Evolutionary conservation across 1,284 basidiomycete genomes (phyloP).

Genomic region (Sparassis latifolia): DNA sequence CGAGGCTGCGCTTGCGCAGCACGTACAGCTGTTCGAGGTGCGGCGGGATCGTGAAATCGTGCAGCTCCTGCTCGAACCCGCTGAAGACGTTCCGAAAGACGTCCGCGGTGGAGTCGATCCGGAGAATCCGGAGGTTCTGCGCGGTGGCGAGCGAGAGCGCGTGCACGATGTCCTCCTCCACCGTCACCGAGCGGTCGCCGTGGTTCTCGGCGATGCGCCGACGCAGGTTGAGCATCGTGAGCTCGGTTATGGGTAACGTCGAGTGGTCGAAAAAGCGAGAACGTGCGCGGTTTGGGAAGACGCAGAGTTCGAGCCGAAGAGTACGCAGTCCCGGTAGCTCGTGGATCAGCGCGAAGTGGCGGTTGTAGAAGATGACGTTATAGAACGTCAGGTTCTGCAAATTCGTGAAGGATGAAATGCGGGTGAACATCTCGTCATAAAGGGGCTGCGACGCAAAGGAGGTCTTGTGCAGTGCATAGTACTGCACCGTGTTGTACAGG

Average conservation of each 20-base stretch:
- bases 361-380: conserved; percentile 26
- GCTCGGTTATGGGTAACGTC: conserved; percentile 31
- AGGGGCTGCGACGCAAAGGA: conserved; percentile 21
- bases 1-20: conserved; percentile 20
- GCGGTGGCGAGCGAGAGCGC: conserved; percentile 26
- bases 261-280: conserved; percentile 19
- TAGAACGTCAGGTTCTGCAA: conserved; percentile 27
- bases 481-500: conserved; percentile 5
- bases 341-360: conserved; percentile 29
- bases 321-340: conserved; percentile 26
- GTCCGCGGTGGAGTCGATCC: conserved; percentile 33
- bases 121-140: conserved; percentile 27
- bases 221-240: conserved; percentile 26
- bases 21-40: conserved; percentile 29
- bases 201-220: conserved; percentile 8
- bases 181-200: conserved; percentile 4
- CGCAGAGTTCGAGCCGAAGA: conserved; percentile 30
- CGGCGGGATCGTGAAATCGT: conserved; percentile 22
- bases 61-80: conserved; percentile 11
- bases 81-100: conserved; percentile 28
- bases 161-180: conserved; percentile 14
- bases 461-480: conserved; percentile 8
- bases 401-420: conserved; percentile 25
- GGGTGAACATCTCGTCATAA: conserved; percentile 22
- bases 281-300: conserved; percentile 18